phyloP scores from a whole-genome alignment of 257 asterid genomes.

The Salvia splendens region DNA sequence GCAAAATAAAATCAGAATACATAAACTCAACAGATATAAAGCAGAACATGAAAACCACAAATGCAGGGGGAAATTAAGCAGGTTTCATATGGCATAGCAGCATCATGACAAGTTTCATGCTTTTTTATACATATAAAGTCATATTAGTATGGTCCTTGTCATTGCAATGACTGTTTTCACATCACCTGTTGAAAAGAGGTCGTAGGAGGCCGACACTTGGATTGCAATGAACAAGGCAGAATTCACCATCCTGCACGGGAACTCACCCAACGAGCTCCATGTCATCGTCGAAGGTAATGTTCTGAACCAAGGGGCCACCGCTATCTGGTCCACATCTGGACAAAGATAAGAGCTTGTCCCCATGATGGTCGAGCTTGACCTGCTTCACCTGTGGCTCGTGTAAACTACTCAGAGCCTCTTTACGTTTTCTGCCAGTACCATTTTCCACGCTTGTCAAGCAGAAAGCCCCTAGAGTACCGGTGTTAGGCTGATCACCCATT shows the following conservation, averaged over 20 bases:
- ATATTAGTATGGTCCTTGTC: slow-evolving; percentile 9
- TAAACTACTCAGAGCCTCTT: slow-evolving; percentile 42
- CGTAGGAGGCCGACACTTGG: neutral
- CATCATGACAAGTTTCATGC: slow-evolving; percentile 2
- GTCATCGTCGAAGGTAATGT: slow-evolving; percentile 41
- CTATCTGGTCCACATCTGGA: neutral
- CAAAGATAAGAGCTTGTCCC: slow-evolving; percentile 32
- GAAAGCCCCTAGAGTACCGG: slow-evolving; percentile 28
- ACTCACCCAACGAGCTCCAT: slow-evolving; percentile 46
- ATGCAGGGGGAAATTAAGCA: neutral
- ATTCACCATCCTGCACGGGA: neutral
- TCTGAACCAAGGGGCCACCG: slow-evolving; percentile 12
- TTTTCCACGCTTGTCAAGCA: slow-evolving; percentile 7
- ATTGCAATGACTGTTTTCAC: slow-evolving; percentile 12
- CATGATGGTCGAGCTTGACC: slow-evolving; percentile 40
- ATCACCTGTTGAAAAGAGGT: slow-evolving; percentile 2
- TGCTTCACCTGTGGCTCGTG: slow-evolving; percentile 47
- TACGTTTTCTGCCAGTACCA: slow-evolving; percentile 56
- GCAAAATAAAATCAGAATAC: neutral
- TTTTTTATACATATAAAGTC: slow-evolving; percentile 1
- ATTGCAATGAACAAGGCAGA: slow-evolving; percentile 23
- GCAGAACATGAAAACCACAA: neutral
- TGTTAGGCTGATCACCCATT: slow-evolving; percentile 34
- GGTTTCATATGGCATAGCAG: slow-evolving; percentile 3
- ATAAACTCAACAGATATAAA: neutral